A percentile compares a stretch with the other conserved stretches of the same genome.
Conservation (phyloP, 441 rosid species). For the Macaranga tanarius region DNA sequence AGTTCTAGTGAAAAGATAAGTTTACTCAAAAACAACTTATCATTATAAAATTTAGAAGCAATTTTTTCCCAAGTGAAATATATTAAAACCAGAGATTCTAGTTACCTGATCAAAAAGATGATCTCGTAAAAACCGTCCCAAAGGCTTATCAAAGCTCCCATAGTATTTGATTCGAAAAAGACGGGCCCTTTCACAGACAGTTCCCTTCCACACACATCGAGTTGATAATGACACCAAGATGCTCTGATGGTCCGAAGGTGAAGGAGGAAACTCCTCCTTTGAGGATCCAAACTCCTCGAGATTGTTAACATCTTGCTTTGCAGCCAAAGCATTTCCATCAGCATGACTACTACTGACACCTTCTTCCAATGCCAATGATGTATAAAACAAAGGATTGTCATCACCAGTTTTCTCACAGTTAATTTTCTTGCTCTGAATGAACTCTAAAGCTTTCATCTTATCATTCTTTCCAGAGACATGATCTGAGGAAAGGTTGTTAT, state of each 20-base stretch:
- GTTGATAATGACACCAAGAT: slow-evolving; percentile 92
- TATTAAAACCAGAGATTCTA: not conserved
- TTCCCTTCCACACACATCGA: slow-evolving; percentile 92
- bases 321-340: slow-evolving; percentile 24
- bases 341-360: slow-evolving; percentile 27
- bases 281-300: slow-evolving; percentile 46
- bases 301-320: slow-evolving; percentile 36
- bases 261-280: slow-evolving; percentile 87
- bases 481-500: slow-evolving; percentile 25
- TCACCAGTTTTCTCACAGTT: slow-evolving; percentile 32
- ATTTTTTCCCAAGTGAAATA: slow-evolving; percentile 12
- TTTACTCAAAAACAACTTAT: slow-evolving; percentile 23
- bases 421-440: slow-evolving; percentile 29
- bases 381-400: slow-evolving; percentile 29
- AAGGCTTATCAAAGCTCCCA: slow-evolving; percentile 88
- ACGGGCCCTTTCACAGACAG: slow-evolving; percentile 89
- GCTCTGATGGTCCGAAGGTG: slow-evolving; percentile 93
- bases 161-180: slow-evolving; percentile 93
- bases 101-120: slow-evolving; percentile 81
- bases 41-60: slow-evolving; percentile 3
- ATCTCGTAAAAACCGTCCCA: slow-evolving; percentile 86
- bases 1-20: slow-evolving; percentile 47
- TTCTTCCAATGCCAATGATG: slow-evolving; percentile 34
- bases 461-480: slow-evolving; percentile 31
- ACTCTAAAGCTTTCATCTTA: slow-evolving; percentile 39